Percentiles rank a stretch among this genome's conserved stretches.
phyloP scores from a whole-genome alignment of 108 stramenopile genomes.

The Cyclostephanos tholiformis region DNA sequence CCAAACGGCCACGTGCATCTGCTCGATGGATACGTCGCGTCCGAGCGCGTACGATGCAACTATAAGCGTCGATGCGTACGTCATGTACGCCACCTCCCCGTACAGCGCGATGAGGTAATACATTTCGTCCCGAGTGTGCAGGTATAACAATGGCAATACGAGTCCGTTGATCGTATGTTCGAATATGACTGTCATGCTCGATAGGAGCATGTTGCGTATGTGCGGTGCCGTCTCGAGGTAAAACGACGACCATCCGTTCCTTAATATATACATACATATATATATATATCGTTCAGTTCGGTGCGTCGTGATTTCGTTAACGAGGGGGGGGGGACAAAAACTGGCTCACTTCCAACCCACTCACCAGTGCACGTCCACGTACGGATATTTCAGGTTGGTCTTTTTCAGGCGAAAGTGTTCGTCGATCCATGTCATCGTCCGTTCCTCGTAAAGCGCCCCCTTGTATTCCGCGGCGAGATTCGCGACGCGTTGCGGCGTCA shows the following conservation, averaged over 20 bases:
- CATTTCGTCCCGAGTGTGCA: constrained; percentile 18
- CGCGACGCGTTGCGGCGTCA: constrained; percentile 25
- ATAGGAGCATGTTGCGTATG: constrained; percentile 37
- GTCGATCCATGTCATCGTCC: constrained; percentile 39
- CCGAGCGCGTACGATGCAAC: constrained; percentile 18
- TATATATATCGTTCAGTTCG: no score
- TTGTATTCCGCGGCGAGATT: constrained; percentile 41
- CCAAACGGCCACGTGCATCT: constrained; percentile 44
- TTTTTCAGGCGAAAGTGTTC: constrained; percentile 40
- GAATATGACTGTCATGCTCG: constrained; percentile 23
- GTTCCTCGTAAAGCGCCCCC: constrained; percentile 30
- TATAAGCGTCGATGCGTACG: constrained; percentile 20
- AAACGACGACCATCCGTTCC: constrained; percentile 51
- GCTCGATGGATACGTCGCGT: constrained; percentile 41
- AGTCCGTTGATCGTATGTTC: constrained; percentile 43
- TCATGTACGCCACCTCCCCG: constrained; percentile 38
- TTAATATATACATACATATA: no score
- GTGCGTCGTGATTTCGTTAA: no score
- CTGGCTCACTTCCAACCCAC: not conserved
- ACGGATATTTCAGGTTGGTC: constrained; percentile 36
- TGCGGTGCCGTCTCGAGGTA: constrained; percentile 36
- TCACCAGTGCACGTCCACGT: constrained; percentile 45
- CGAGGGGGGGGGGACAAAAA: not conserved
- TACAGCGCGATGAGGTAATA: constrained; percentile 42
- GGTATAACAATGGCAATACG: constrained; percentile 24